A percentile compares a stretch with the other conserved stretches of the same genome.
These are phyloP conservation scores for Hypericum perforatum DNA, from an alignment of 345 rosid genomes.

Conservation along the genomic window DNA sequence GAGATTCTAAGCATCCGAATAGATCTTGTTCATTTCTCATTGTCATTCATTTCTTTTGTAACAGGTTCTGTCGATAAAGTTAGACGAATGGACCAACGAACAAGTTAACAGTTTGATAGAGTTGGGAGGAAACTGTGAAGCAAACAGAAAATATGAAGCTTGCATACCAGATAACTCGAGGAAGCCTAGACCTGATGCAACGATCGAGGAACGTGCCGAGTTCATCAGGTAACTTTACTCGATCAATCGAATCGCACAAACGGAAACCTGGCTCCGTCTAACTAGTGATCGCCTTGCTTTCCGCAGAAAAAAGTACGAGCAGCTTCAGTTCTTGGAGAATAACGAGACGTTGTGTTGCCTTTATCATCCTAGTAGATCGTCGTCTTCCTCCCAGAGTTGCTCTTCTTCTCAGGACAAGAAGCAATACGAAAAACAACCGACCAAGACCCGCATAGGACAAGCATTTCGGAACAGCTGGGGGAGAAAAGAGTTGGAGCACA, in stretches of 20 bases:
- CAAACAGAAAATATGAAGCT: conserved; percentile 73
- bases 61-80: conserved; percentile 87
- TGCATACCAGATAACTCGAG: conserved; percentile 39
- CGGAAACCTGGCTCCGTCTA: conserved; percentile 4
- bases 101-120: conserved; percentile 53
- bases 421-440: conserved; percentile 37
- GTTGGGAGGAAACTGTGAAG: conserved; percentile 66
- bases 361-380: conserved; percentile 19
- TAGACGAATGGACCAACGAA: conserved; percentile 95
- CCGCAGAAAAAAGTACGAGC: conserved; percentile 75
- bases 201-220: conserved; percentile 64
- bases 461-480: conserved; percentile 92
- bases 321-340: conserved; percentile 44
- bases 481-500: conserved; percentile 56
- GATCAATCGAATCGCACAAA: neutral
- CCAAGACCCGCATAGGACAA: conserved; percentile 57
- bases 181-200: conserved; percentile 77
- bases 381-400: conserved; percentile 29
- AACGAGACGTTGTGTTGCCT: conserved; percentile 34
- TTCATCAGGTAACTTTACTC: conserved; percentile 53
- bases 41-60: neutral
- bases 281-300: conserved; percentile 10
- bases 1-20: neutral
- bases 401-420: conserved; percentile 37
- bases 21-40: conserved; percentile 1